phyloP scores from a whole-genome alignment of 768 basidiomycete species.

The Amyloporia xantha region DNA sequence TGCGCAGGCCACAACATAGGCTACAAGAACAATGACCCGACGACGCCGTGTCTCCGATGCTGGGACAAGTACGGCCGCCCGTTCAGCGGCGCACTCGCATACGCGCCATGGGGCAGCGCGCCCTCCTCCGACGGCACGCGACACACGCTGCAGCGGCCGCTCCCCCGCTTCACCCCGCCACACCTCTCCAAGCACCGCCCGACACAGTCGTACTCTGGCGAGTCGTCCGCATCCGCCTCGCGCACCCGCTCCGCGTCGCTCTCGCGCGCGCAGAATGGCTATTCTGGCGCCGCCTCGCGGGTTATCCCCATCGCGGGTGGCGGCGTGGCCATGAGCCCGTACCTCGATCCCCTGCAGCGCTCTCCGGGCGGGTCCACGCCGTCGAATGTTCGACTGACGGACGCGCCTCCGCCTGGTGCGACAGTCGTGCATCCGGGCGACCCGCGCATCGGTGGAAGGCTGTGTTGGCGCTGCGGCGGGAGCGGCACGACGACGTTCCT shows the following conservation, averaged over 20 bases:
- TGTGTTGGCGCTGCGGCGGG: slow-evolving; percentile 65
- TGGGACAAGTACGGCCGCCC: slow-evolving; percentile 64
- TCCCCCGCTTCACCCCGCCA: slow-evolving; percentile 16
- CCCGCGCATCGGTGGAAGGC: slow-evolving; percentile 56
- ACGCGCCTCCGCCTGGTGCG: slow-evolving; percentile 33
- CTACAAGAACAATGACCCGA: slow-evolving; percentile 63
- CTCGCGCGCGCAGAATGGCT: slow-evolving; percentile 4
- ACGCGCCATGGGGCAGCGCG: slow-evolving; percentile 34
- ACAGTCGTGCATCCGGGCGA: slow-evolving; percentile 58
- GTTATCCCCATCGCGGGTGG: slow-evolving; percentile 18
- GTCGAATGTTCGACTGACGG: slow-evolving; percentile 14
- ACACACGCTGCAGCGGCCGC: slow-evolving; percentile 15
- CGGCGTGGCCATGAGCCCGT: slow-evolving; percentile 15
- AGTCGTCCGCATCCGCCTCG: neutral
- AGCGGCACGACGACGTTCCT: slow-evolving; percentile 44
- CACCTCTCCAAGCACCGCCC: slow-evolving; percentile 8
- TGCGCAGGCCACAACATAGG: slow-evolving; percentile 63
- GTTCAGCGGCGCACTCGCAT: slow-evolving; percentile 55
- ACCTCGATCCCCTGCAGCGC: slow-evolving; percentile 13
- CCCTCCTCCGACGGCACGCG: slow-evolving; percentile 1
- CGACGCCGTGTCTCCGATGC: slow-evolving; percentile 63
- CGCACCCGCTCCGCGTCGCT: slow-evolving; percentile 9
- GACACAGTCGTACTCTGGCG: neutral
- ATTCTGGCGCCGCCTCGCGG: slow-evolving; percentile 10
- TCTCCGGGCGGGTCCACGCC: slow-evolving; percentile 10